A percentile compares a stretch with the other conserved stretches of the same genome.
These are phyloP conservation scores for Trapa bicornis DNA, from an alignment of 345 rosid species.

Conservation along the genomic window DNA sequence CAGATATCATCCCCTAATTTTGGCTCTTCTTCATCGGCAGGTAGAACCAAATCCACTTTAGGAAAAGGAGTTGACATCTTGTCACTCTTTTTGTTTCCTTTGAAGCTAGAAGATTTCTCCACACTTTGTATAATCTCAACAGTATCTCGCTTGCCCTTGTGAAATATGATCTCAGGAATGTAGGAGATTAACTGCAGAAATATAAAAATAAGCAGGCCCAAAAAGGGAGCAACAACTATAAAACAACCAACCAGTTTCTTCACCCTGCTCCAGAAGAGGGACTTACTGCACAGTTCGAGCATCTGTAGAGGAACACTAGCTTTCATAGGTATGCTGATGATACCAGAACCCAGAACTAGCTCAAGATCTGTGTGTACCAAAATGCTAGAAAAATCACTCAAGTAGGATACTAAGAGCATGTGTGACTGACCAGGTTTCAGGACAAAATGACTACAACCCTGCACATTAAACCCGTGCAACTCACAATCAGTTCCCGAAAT, in stretches of 20 bases:
- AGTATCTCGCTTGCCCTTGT: conserved; percentile 21
- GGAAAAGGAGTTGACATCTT: conserved; percentile 22
- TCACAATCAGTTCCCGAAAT: conserved; percentile 44
- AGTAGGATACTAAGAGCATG: conserved; percentile 45
- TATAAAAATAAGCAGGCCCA: conserved; percentile 33
- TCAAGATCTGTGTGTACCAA: conserved; percentile 40
- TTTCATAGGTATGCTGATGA: conserved; percentile 55
- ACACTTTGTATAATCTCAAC: conserved; percentile 14
- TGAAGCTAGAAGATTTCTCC: conserved; percentile 31
- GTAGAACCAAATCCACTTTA: conserved; percentile 30
- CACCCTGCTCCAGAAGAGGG: conserved; percentile 42
- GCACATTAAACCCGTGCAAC: conserved; percentile 47
- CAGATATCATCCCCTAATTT: conserved; percentile 13
- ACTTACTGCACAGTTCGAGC: conserved; percentile 48
- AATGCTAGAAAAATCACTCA: conserved; percentile 37
- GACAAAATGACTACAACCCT: conserved; percentile 36
- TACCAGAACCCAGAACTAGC: conserved; percentile 43
- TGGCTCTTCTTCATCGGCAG: conserved; percentile 24
- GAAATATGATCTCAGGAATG: conserved; percentile 21
- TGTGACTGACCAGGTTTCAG: conserved; percentile 56
- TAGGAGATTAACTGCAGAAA: conserved; percentile 23
- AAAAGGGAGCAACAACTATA: conserved; percentile 30
- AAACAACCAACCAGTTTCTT: conserved; percentile 37
- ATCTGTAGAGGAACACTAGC: conserved; percentile 46
- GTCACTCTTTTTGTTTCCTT: conserved; percentile 12